A percentile compares a stretch with the other conserved stretches of the same genome.
Conservation (phyloP, 805 yeast species). For the Metschnikowia sp. region DNA sequence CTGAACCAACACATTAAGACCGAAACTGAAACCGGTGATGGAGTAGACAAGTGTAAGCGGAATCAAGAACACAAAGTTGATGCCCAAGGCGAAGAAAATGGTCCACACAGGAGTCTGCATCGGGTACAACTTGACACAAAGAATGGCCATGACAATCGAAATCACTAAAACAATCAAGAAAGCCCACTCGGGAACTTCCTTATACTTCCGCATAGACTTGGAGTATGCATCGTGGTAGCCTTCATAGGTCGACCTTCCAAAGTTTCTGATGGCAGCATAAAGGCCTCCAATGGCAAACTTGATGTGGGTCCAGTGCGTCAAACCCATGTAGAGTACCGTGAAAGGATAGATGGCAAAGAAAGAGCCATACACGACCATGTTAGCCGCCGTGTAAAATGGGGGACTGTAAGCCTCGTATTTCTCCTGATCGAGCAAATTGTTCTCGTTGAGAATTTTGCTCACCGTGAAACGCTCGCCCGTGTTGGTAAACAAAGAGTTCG, state of each 20-base stretch:
- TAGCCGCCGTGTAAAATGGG: slow-evolving; percentile 23
- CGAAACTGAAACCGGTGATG: slow-evolving; percentile 35
- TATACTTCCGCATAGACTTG: slow-evolving; percentile 34
- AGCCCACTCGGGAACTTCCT: slow-evolving; percentile 46
- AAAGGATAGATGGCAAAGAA: slow-evolving; percentile 26
- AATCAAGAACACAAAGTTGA: slow-evolving; percentile 37
- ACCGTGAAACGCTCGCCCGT: slow-evolving; percentile 23
- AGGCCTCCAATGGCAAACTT: slow-evolving; percentile 14
- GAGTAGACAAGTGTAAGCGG: slow-evolving; percentile 39
- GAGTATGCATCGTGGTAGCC: slow-evolving; percentile 33
- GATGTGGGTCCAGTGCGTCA: slow-evolving; percentile 16
- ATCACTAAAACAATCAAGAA: slow-evolving; percentile 27
- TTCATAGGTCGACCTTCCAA: slow-evolving; percentile 24
- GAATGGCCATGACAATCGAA: slow-evolving; percentile 35
- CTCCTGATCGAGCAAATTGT: slow-evolving; percentile 15
- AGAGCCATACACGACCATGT: slow-evolving; percentile 22
- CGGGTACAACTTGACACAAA: slow-evolving; percentile 35
- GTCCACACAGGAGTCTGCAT: slow-evolving; percentile 45
- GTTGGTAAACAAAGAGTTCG: slow-evolving; percentile 23
- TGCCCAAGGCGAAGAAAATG: slow-evolving; percentile 35
- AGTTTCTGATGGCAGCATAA: slow-evolving; percentile 15
- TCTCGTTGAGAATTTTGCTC: slow-evolving; percentile 11
- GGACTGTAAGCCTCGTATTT: slow-evolving; percentile 21
- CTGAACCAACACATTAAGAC: slow-evolving; percentile 42
- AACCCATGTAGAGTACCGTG: slow-evolving; percentile 20